These are phyloP conservation scores for Penicillium malachiteum DNA, from an alignment of 495 filamentous ascomycete species.

Conservation along the genomic window DNA sequence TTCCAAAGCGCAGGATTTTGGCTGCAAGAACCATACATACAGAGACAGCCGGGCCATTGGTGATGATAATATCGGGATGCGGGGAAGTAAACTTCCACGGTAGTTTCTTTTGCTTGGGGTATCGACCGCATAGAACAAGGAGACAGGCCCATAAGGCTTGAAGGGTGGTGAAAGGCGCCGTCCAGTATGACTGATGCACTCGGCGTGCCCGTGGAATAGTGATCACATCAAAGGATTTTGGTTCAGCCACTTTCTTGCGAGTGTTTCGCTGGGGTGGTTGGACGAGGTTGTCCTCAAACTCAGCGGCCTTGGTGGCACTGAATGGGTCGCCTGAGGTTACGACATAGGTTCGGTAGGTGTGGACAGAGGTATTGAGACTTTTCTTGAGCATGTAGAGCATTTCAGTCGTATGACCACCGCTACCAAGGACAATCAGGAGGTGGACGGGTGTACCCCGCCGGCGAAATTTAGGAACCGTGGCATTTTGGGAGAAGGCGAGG, in stretches of 20 bases:
- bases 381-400: constrained; percentile 76
- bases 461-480: constrained; percentile 32
- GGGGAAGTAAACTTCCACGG: constrained; percentile 20
- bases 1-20: constrained; percentile 62
- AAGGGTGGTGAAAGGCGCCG: constrained; percentile 60
- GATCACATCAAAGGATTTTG: constrained; percentile 42
- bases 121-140: constrained; percentile 41
- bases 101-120: constrained; percentile 28
- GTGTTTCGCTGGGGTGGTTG: constrained; percentile 3
- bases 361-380: constrained; percentile 44
- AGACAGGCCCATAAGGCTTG: constrained; percentile 53
- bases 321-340: constrained; percentile 74
- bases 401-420: constrained; percentile 91
- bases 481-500: constrained; percentile 36
- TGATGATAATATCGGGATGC: constrained; percentile 72
- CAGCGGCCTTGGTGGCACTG: constrained; percentile 62
- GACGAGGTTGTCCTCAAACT: constrained; percentile 55
- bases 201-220: constrained; percentile 68
- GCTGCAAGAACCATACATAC: constrained; percentile 74
- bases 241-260: constrained; percentile 1
- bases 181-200: constrained; percentile 75
- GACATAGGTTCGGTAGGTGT: constrained; percentile 76
- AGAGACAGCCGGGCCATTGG: constrained; percentile 85
- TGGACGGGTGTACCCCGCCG: constrained; percentile 50
- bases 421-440: constrained; percentile 81